A percentile compares a stretch with the other conserved stretches of the same genome.
phyloP scores from a whole-genome alignment of 2,329 filamentous ascomycete genomes.

The Pestalotiopsis sp. region DNA sequence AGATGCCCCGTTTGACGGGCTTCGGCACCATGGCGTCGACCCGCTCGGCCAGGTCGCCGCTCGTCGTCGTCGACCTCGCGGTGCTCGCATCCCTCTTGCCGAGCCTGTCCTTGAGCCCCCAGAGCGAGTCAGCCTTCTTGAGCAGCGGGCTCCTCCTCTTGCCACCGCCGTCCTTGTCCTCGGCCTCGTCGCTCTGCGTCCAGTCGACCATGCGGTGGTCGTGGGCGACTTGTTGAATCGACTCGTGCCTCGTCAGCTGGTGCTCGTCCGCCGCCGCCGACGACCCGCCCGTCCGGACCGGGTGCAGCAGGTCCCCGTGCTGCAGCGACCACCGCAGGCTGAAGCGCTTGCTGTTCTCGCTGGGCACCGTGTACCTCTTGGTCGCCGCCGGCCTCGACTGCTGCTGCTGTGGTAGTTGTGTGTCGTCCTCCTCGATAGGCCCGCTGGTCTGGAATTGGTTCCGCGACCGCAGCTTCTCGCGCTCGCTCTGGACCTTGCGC shows the following conservation, averaged over 20 bases:
- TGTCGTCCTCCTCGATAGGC: conserved; percentile 32
- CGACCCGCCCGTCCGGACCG: conserved; percentile 3
- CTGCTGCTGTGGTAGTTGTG: conserved; percentile 23
- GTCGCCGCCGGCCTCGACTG: conserved; percentile 24
- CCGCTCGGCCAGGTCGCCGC: conserved; percentile 21
- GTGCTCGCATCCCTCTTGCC: conserved; percentile 33
- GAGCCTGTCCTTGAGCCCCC: conserved; percentile 48
- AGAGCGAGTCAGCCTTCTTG: conserved; percentile 50
- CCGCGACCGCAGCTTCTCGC: conserved; percentile 40
- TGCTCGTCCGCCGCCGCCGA: background rate
- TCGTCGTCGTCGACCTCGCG: conserved; percentile 5
- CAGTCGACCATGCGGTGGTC: conserved; percentile 49
- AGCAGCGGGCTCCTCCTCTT: conserved; percentile 32
- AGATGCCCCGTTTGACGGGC: conserved; percentile 41
- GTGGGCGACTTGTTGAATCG: conserved; percentile 32
- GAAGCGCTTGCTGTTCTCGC: conserved; percentile 9
- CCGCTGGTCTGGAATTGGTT: conserved; percentile 46
- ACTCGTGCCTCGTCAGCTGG: conserved; percentile 22
- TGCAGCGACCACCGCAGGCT: conserved; percentile 1
- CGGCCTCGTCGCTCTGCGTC: conserved; percentile 58
- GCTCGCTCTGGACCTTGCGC: conserved; percentile 39
- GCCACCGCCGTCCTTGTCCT: conserved; percentile 21
- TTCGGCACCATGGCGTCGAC: conserved; percentile 25
- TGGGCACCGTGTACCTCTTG: conserved; percentile 12
- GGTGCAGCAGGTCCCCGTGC: background rate